These are phyloP conservation scores for Fusarium aywerte DNA, from an alignment of 2,329 filamentous ascomycete species.

Conservation along the genomic window DNA sequence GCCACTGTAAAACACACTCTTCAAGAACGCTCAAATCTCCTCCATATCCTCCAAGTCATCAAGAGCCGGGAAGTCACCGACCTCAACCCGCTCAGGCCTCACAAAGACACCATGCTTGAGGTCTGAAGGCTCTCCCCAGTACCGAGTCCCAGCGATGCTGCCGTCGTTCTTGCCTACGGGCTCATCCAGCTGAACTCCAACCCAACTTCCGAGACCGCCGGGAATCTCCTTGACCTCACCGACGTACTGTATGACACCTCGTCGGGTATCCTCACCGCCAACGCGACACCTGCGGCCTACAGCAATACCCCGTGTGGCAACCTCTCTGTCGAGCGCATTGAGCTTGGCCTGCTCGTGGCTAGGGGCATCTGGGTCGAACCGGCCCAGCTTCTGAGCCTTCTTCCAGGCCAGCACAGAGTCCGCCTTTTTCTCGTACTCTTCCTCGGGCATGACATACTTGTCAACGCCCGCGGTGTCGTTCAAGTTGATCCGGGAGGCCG, in stretches of 20 bases:
- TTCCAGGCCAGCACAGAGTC: slow-evolving; percentile 97
- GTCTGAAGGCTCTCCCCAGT: slow-evolving; percentile 73
- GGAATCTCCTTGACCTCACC: slow-evolving; percentile 81
- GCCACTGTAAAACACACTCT: not conserved
- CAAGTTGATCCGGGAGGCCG: slow-evolving; percentile 79
- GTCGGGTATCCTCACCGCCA: slow-evolving; percentile 73
- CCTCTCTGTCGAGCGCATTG: slow-evolving; percentile 73
- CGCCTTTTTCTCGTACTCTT: slow-evolving; percentile 85
- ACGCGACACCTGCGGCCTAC: slow-evolving; percentile 73
- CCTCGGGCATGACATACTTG: slow-evolving; percentile 88
- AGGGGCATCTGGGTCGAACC: slow-evolving; percentile 89
- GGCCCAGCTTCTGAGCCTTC: slow-evolving; percentile 91
- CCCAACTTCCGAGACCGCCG: slow-evolving; percentile 71
- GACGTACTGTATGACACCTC: slow-evolving; percentile 77
- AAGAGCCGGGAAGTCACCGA: slow-evolving; percentile 76
- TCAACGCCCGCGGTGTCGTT: slow-evolving; percentile 83
- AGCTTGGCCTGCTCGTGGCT: slow-evolving; percentile 78
- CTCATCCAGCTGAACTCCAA: slow-evolving; percentile 80
- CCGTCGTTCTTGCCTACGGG: slow-evolving; percentile 87
- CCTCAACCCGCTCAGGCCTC: slow-evolving; percentile 79
- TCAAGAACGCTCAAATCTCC: slow-evolving; percentile 64
- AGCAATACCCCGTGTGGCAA: slow-evolving; percentile 74
- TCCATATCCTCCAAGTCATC: slow-evolving; percentile 83
- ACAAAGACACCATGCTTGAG: slow-evolving; percentile 83
- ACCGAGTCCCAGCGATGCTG: slow-evolving; percentile 72